phyloP scores from a whole-genome alignment of 1,284 basidiomycete genomes.

The Cystobasidiaceae sp. region DNA sequence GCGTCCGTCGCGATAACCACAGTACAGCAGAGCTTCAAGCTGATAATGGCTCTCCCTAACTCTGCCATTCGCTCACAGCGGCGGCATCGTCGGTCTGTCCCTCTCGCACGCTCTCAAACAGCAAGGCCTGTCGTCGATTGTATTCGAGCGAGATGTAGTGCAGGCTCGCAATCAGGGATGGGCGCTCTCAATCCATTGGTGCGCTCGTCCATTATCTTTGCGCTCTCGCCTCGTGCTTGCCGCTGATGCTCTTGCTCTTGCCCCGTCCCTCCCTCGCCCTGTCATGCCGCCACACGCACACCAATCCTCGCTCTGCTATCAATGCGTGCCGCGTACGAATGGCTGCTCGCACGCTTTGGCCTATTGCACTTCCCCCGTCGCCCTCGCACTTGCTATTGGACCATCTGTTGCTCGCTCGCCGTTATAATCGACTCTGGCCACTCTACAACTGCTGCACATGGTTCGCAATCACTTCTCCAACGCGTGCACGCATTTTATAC shows the following conservation, averaged over 20 bases:
- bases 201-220: background rate
- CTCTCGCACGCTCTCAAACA: conserved; percentile 28
- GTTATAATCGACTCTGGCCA: too few species aligned
- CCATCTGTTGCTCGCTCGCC: too few species aligned
- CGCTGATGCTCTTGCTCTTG: background rate
- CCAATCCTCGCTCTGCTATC: too few species aligned
- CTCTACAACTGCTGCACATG: too few species aligned
- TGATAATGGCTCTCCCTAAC: background rate
- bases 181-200: conserved; percentile 25
- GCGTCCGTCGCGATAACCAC: background rate
- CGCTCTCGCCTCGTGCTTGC: background rate
- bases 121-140: conserved; percentile 22
- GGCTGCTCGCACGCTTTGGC: too few species aligned
- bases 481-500: too few species aligned
- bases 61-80: background rate
- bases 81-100: conserved; percentile 29
- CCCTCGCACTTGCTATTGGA: too few species aligned
- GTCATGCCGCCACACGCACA: too few species aligned
- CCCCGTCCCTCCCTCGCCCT: too few species aligned
- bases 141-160: conserved; percentile 26
- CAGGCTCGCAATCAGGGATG: conserved; percentile 30
- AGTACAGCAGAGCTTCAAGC: background rate
- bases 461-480: too few species aligned
- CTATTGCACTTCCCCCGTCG: too few species aligned
- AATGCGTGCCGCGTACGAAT: too few species aligned